A percentile compares a stretch with the other conserved stretches of the same genome.
phyloP scores from a whole-genome alignment of 345 rosid species.

The Zanthoxylum bungeanum region DNA sequence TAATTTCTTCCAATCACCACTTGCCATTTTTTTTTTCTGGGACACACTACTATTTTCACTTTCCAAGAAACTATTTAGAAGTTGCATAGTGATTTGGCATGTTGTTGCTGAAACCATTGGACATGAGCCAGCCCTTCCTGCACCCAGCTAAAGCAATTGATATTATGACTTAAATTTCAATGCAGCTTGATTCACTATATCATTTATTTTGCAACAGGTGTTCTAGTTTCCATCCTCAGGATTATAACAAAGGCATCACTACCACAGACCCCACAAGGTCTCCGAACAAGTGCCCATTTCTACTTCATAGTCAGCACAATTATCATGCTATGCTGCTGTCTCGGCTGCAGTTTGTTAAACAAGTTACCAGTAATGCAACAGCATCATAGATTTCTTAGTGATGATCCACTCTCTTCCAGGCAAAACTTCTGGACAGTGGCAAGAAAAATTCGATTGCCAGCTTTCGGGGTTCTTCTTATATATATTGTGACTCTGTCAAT shows the following conservation, averaged over 20 bases:
- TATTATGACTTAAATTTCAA: neutral
- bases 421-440: conserved; percentile 44
- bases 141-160: neutral
- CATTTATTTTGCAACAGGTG: conserved; percentile 39
- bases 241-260: conserved; percentile 81
- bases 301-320: conserved; percentile 70
- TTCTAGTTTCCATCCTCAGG: conserved; percentile 70
- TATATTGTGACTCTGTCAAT: conserved; percentile 76
- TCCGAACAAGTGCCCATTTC: conserved; percentile 69
- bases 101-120: neutral
- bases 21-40: neutral
- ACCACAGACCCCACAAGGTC: conserved; percentile 65
- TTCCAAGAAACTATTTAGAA: too few species aligned
- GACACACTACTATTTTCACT: too few species aligned
- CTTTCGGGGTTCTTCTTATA: conserved; percentile 52
- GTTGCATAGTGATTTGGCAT: neutral
- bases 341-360: conserved; percentile 57
- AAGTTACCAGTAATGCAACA: conserved; percentile 76
- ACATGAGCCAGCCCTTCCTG: too few species aligned
- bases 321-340: conserved; percentile 57
- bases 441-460: conserved; percentile 55
- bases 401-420: conserved; percentile 29
- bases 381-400: conserved; percentile 26
- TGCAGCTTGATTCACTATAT: neutral
- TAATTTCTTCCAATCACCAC: too few species aligned